These are phyloP conservation scores for Buxus sempervirens DNA, from an alignment of 164 flowering plant genomes.

Conservation along the genomic window DNA sequence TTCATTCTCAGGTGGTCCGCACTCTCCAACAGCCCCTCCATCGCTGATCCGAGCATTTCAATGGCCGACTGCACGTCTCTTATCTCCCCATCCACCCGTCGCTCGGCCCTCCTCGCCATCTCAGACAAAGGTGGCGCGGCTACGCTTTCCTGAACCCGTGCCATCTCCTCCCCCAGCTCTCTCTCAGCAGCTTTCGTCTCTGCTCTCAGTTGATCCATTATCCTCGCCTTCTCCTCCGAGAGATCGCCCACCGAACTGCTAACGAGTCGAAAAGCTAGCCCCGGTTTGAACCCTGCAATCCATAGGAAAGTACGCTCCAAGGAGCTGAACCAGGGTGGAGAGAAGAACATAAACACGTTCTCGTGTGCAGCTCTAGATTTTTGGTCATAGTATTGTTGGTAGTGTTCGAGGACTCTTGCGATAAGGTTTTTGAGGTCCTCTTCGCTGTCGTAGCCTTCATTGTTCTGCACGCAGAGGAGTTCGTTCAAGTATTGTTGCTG, in stretches of 20 bases:
- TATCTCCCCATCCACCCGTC: constrained; percentile 18
- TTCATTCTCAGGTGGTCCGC: constrained; percentile 43
- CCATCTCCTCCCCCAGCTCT: constrained; percentile 34
- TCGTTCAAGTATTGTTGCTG: constrained; percentile 43
- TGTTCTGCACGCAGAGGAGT: constrained; percentile 22
- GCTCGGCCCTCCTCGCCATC: constrained; percentile 17
- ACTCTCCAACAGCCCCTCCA: constrained; percentile 31
- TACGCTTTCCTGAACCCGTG: constrained; percentile 51
- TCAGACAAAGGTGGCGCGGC: constrained; percentile 42
- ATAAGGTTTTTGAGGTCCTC: constrained; percentile 25
- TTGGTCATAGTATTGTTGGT: constrained; percentile 40
- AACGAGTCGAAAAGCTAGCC: constrained; percentile 26
- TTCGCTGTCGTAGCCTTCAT: constrained; percentile 9
- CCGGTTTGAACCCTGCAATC: constrained; percentile 66
- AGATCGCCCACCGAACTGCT: constrained; percentile 29
- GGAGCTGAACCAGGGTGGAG: constrained; percentile 44
- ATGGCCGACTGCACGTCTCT: constrained; percentile 3
- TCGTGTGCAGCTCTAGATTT: constrained; percentile 26
- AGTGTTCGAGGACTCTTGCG: constrained; percentile 36
- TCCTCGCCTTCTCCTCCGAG: constrained; percentile 31
- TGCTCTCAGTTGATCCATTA: constrained; percentile 19
- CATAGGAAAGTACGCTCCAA: constrained; percentile 47
- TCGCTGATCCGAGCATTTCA: constrained; percentile 13
- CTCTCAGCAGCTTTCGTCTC: constrained; percentile 39
- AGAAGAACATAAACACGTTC: constrained; percentile 32